Evolutionary conservation across 2,329 filamentous ascomycete species (phyloP).

Genomic region (Phialophora macrospora): DNA sequence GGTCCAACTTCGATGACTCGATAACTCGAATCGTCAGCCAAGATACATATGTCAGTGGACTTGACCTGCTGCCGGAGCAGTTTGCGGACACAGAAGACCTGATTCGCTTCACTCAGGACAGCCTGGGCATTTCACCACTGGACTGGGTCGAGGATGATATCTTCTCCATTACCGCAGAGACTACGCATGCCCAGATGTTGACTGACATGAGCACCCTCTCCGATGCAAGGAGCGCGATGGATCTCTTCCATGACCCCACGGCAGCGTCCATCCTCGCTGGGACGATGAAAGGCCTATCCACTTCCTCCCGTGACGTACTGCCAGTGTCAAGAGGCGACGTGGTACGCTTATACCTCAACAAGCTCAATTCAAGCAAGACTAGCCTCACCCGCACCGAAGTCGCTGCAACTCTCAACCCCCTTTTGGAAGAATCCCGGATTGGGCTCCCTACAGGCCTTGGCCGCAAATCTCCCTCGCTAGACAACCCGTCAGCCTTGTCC

Average conservation of each 20-base stretch:
- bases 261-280: slow-evolving; percentile 18
- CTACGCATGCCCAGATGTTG: slow-evolving; percentile 66
- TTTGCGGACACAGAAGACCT: slow-evolving; percentile 25
- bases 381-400: slow-evolving; percentile 40
- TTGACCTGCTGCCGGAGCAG: slow-evolving; percentile 64
- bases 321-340: slow-evolving; percentile 12
- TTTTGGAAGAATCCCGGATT: slow-evolving; percentile 51
- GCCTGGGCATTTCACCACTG: slow-evolving; percentile 25
- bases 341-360: slow-evolving; percentile 40
- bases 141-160: slow-evolving; percentile 43
- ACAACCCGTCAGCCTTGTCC: slow-evolving; percentile 65
- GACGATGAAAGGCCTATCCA: slow-evolving; percentile 14
- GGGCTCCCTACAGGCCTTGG: slow-evolving; percentile 43
- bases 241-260: slow-evolving; percentile 24
- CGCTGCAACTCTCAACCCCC: slow-evolving; percentile 56
- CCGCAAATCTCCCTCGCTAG: slow-evolving; percentile 69
- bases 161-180: slow-evolving; percentile 61
- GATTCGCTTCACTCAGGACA: slow-evolving; percentile 28
- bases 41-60: slow-evolving; percentile 74
- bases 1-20: slow-evolving; percentile 67
- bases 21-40: slow-evolving; percentile 75
- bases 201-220: slow-evolving; percentile 49
- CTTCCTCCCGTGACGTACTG: neutral
- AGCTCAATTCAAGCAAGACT: slow-evolving; percentile 25
- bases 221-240: slow-evolving; percentile 32